phyloP scores from a whole-genome alignment of 805 yeast genomes.

The Barnettozyma californica region DNA sequence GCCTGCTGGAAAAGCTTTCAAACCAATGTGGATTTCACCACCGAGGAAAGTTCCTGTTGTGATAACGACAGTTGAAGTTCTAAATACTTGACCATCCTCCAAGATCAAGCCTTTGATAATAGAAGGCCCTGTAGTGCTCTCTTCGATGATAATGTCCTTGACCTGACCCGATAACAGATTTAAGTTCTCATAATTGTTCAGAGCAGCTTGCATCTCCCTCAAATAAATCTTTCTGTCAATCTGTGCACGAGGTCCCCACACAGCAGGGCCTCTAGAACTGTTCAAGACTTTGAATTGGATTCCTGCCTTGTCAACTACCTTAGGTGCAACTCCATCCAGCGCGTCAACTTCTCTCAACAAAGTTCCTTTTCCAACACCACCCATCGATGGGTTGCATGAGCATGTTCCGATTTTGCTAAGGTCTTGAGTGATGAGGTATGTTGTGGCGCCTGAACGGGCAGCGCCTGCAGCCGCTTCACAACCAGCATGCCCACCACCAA shows the following conservation, averaged over 20 bases:
- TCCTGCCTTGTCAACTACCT: slow-evolving; percentile 89
- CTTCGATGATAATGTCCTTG: slow-evolving; percentile 71
- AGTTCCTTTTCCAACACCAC: slow-evolving; percentile 98
- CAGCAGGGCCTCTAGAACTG: slow-evolving; percentile 88
- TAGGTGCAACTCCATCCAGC: slow-evolving; percentile 83
- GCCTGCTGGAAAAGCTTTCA: slow-evolving; percentile 79
- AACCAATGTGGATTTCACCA: slow-evolving; percentile 92
- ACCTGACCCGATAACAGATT: slow-evolving; percentile 65
- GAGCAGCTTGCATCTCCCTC: slow-evolving; percentile 68
- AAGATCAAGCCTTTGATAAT: slow-evolving; percentile 68
- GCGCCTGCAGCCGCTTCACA: slow-evolving; percentile 95
- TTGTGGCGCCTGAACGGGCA: slow-evolving; percentile 72
- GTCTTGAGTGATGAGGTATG: slow-evolving; percentile 74
- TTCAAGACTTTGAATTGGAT: slow-evolving; percentile 86
- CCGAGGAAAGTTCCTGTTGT: slow-evolving; percentile 95
- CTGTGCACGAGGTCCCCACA: slow-evolving; percentile 98
- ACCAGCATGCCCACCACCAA: slow-evolving; percentile 99
- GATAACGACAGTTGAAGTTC: slow-evolving; percentile 66
- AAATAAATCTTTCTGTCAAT: slow-evolving; percentile 82
- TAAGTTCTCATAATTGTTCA: slow-evolving; percentile 52
- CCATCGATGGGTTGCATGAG: slow-evolving; percentile 96
- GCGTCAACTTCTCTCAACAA: slow-evolving; percentile 92
- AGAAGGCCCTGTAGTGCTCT: slow-evolving; percentile 17
- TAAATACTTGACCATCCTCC: slow-evolving; percentile 57
- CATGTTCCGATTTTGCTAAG: slow-evolving; percentile 81